These are phyloP conservation scores for Hyaloscypha bicolor DNA, from an alignment of 495 filamentous ascomycete species.

Conservation along the genomic window DNA sequence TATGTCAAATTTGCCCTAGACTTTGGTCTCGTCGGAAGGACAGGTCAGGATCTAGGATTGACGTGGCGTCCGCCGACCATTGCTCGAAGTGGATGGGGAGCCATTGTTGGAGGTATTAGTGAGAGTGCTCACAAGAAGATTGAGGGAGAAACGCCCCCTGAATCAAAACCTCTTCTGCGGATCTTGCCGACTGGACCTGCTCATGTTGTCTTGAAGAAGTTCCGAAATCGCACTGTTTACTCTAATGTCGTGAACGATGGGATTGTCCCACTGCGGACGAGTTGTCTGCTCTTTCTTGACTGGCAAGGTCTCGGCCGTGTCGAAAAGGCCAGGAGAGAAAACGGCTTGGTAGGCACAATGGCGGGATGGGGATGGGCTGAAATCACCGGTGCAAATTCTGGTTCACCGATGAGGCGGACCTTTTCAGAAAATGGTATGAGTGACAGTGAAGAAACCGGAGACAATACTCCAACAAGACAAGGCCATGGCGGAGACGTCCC, in stretches of 20 bases:
- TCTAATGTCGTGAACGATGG: constrained; percentile 99
- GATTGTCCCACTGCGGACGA: constrained; percentile 92
- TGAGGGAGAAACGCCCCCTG: constrained; percentile 66
- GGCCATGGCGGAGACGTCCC: constrained; percentile 35
- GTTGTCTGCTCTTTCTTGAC: constrained; percentile 94
- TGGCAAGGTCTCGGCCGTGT: constrained; percentile 93
- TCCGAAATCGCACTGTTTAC: constrained; percentile 90
- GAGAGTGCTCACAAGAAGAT: constrained; percentile 64
- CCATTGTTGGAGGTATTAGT: constrained; percentile 77
- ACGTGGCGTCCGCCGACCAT: constrained; percentile 90
- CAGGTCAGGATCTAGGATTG: constrained; percentile 90
- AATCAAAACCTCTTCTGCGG: constrained; percentile 85
- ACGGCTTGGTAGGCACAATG: constrained; percentile 86
- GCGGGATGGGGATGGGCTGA: constrained; percentile 95
- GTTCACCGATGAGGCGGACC: constrained; percentile 39
- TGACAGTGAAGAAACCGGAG: constrained; percentile 24
- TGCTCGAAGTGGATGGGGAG: constrained; percentile 83
- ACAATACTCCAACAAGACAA: constrained; percentile 29
- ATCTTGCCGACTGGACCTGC: constrained; percentile 93
- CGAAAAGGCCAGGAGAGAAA: constrained; percentile 91
- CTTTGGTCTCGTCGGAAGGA: constrained; percentile 91
- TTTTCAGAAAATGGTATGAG: constrained; percentile 21
- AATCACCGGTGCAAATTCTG: constrained; percentile 78
- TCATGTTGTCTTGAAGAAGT: constrained; percentile 81
- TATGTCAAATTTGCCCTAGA: constrained; percentile 98